Evolutionary conservation across 371 early-diverging fungal species (phyloP).

Genomic region (Racocetra persica): DNA sequence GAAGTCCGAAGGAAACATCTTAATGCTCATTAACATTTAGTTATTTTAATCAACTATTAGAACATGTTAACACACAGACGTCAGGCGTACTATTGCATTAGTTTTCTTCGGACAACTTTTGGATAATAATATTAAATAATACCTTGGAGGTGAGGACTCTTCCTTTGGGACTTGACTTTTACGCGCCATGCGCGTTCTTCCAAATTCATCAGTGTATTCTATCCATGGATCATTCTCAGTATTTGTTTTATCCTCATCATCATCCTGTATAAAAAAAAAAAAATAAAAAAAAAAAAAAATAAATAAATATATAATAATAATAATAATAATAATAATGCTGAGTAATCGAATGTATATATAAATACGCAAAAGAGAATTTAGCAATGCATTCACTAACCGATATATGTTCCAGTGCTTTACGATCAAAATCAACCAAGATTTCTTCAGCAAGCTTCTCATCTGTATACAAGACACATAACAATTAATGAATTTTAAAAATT

Average conservation of each 20-base stretch:
- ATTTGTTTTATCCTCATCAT: constrained; percentile 7
- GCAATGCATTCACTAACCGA: constrained; percentile 17
- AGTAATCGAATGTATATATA: neutral
- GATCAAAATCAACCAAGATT: constrained; percentile 44
- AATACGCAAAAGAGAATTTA: neutral
- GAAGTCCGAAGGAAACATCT: too few relatives aligned
- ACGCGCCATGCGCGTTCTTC: constrained; percentile 75
- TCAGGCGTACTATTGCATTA: too few relatives aligned
- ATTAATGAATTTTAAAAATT: neutral
- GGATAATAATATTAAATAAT: neutral
- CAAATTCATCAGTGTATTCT: constrained; percentile 82
- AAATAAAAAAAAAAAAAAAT: too few relatives aligned
- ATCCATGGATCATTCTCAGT: constrained; percentile 73
- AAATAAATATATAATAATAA: too few relatives aligned
- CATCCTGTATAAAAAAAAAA: constrained; percentile 6
- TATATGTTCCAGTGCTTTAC: constrained; percentile 34
- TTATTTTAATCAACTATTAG: too few relatives aligned
- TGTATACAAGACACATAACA: neutral
- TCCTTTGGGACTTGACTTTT: constrained; percentile 64
- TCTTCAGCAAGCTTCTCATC: constrained; percentile 38
- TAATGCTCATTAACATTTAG: too few relatives aligned
- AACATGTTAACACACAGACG: too few relatives aligned
- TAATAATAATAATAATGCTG: neutral
- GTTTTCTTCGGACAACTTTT: too few relatives aligned
- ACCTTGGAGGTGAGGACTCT: constrained; percentile 32